phyloP scores from a whole-genome alignment of 176 grass and related monocot species.

The Cocos nucifera region DNA sequence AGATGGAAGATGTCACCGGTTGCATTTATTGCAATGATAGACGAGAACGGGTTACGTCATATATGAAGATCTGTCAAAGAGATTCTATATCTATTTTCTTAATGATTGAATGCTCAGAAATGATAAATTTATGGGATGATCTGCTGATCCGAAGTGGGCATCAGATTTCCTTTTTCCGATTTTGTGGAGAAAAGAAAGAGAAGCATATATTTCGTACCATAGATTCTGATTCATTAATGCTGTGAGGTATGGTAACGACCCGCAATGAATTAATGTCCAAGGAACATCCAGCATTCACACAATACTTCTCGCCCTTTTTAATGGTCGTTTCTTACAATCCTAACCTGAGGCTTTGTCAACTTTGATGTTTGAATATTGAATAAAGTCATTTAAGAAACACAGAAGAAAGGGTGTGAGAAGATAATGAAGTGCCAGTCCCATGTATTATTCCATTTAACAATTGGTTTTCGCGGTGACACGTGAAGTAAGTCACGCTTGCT shows the following conservation, averaged over 20 bases:
- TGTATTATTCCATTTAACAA: too few species aligned
- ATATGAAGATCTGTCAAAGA: conserved; percentile 35
- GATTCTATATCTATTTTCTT: conserved; percentile 47
- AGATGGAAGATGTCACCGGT: conserved; percentile 18
- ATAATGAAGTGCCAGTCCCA: too few species aligned
- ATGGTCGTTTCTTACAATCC: not conserved
- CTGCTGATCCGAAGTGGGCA: conserved; percentile 14
- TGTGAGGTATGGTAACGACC: not conserved
- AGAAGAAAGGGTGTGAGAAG: too few species aligned
- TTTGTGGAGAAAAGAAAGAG: not conserved
- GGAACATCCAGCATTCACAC: too few species aligned
- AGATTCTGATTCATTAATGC: not conserved
- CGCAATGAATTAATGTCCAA: too few species aligned
- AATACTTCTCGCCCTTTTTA: not conserved
- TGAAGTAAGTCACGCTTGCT: too few species aligned
- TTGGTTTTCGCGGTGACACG: too few species aligned
- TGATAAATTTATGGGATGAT: conserved; percentile 9
- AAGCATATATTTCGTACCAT: conserved; percentile 15
- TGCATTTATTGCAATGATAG: conserved; percentile 53
- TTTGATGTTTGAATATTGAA: too few species aligned
- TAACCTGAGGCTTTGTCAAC: too few species aligned
- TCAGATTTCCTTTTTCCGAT: conserved; percentile 2
- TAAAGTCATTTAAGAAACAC: too few species aligned
- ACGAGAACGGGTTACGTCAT: conserved; percentile 29
- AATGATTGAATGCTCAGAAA: conserved; percentile 43